Evolutionary conservation across 208 protist species (phyloP).

Genomic region (Porcisia hertigi): DNA sequence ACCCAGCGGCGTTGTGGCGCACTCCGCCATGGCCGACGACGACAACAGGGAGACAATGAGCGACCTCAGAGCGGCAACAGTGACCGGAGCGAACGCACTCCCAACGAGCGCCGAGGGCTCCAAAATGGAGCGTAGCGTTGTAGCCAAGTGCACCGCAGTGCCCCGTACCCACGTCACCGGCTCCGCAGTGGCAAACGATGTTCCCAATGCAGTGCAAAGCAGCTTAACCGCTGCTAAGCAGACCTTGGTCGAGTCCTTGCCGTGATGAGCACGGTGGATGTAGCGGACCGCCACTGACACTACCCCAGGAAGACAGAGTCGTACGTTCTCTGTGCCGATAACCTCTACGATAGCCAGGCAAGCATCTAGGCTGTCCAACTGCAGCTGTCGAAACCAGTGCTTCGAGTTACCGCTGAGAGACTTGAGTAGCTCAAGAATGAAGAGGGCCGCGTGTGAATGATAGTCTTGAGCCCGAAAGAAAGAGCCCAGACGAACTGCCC

Average conservation of each 20-base stretch:
- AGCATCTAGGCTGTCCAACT: constrained; percentile 59
- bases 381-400: constrained; percentile 78
- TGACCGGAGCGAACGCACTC: constrained; percentile 17
- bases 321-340: constrained; percentile 57
- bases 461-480: constrained; percentile 61
- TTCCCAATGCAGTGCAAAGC: constrained; percentile 32
- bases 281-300: constrained; percentile 75
- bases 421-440: constrained; percentile 81
- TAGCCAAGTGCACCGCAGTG: constrained; percentile 34
- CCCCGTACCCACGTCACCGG: constrained; percentile 35
- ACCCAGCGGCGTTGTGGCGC: constrained; percentile 19
- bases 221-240: constrained; percentile 54
- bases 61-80: constrained; percentile 27
- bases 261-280: constrained; percentile 58
- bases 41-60: constrained; percentile 37
- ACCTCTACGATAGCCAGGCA: constrained; percentile 60
- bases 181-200: constrained; percentile 23
- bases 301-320: constrained; percentile 75
- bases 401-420: constrained; percentile 70
- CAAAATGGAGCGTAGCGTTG: constrained; percentile 31
- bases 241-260: constrained; percentile 70
- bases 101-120: constrained; percentile 30
- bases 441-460: constrained; percentile 76
- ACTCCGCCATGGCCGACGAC: constrained; percentile 27
- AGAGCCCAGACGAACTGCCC: constrained; percentile 19